Base-by-base conservation (phyloP, 2,329 filamentous ascomycete genomes). In the Phyllosticta ampelicida region DNA sequence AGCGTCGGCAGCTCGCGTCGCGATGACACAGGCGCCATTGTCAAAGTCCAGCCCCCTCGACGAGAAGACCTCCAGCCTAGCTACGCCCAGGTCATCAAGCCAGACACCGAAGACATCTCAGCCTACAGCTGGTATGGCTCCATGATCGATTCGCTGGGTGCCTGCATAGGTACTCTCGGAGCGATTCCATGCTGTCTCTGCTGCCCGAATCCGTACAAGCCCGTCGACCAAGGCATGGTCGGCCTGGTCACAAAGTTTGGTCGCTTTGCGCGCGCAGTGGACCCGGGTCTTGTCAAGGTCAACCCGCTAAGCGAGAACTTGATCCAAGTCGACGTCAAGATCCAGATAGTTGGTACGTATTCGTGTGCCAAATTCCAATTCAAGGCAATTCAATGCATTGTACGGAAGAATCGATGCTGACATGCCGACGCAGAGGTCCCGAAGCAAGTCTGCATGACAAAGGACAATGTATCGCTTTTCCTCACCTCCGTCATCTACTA, bases 401-500 rank as follows among this genome's bases (percentile, higher is more conserved):
- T 8, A 4, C 4, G 8, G 23, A 26, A 26, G 23, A 26, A 3
- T 6, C 18, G 48, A 50, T 10, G 51, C 60, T 63, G 61, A 64
- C 49, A 36, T 49, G 16, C 51, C 10, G 36, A n/a, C 18, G 49
- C 66, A 74, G 87, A 99, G 78, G 94, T 99, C 21, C 92, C 92
- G 18, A 85, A 91, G 75, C 94, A 99, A 75, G 85, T 92, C 62
- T 97, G 94, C 80, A 99, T 99, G 91, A 99, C 94, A 73, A 97
- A 97, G 78, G 94, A 99, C 80, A 99, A 99, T 68, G 94, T 97
- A 63, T 95, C 89, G 51, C 80, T 99, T 49, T 86, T 91, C 67
- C 80, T 99, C 65, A 97, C 91, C 53, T 95, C 89, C 5, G 94
- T 99, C 71, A 96, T 99, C 76, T 99, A 99, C 82, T 99, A 99